A percentile compares a stretch with the other conserved stretches of the same genome.
Conservation (phyloP, 176 grass and related monocot genomes). For the Hsuehochloa calcarea region DNA sequence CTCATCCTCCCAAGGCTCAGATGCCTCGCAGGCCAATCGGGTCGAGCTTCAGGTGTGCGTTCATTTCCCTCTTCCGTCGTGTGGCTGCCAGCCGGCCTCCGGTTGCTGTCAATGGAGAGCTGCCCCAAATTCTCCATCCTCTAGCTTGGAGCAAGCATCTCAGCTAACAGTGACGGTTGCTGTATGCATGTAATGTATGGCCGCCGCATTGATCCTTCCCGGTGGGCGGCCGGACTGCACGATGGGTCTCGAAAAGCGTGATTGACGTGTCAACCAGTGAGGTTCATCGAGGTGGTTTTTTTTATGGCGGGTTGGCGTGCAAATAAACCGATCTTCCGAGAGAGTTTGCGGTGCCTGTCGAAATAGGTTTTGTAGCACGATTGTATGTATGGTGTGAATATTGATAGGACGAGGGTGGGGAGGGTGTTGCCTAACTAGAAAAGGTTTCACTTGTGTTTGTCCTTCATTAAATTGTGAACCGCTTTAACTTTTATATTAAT, state of each 20-base stretch:
- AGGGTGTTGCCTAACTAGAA: background rate
- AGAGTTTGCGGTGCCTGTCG: background rate
- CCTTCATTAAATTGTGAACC: background rate
- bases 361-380: background rate
- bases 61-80: background rate
- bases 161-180: background rate
- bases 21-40: background rate
- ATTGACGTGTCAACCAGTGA: no score
- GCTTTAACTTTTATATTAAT: no score
- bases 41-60: background rate
- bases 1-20: background rate
- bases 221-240: fast-evolving
- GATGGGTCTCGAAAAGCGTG: background rate
- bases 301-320: no score
- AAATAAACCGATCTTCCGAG: background rate
- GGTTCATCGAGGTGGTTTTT: no score
- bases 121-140: no score
- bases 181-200: background rate
- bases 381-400: background rate
- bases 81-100: background rate
- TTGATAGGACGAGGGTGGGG: background rate
- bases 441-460: background rate
- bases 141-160: background rate
- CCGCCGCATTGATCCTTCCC: background rate
- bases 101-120: background rate